phyloP scores from a whole-genome alignment of 208 protist species.

The Naegleria lovaniensis region DNA sequence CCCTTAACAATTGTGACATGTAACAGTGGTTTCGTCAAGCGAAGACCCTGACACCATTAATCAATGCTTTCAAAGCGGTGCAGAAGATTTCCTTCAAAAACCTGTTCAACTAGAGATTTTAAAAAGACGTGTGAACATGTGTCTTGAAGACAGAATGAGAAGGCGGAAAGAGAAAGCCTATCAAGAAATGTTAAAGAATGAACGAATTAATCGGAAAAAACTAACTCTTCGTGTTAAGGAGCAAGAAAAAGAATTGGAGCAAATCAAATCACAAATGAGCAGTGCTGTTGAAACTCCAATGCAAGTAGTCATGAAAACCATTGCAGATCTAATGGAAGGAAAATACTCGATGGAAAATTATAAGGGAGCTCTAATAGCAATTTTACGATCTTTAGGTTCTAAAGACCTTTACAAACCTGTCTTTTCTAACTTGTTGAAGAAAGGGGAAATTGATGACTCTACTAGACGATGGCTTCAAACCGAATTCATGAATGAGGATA shows the following conservation, averaged over 20 bases:
- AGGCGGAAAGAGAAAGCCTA: background rate
- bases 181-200: background rate
- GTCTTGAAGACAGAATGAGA: slow-evolving; percentile 17
- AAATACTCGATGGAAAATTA: background rate
- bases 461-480: slow-evolving; percentile 6
- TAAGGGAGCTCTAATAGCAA: background rate
- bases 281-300: slow-evolving; percentile 20
- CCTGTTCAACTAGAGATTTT: slow-evolving; percentile 20
- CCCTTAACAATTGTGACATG: background rate
- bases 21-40: slow-evolving; percentile 19
- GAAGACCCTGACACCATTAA: slow-evolving; percentile 19
- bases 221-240: background rate
- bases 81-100: slow-evolving; percentile 27
- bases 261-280: background rate
- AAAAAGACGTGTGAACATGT: slow-evolving; percentile 21
- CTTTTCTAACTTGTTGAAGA: background rate
- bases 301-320: slow-evolving; percentile 15
- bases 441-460: background rate
- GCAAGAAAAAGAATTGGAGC: slow-evolving; percentile 1
- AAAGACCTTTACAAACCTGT: slow-evolving; percentile 6
- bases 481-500: background rate
- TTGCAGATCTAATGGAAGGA: background rate
- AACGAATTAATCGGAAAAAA: background rate
- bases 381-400: background rate
- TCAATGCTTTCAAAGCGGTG: slow-evolving; percentile 20